Evolutionary conservation across 179 eudicot genomes (phyloP).

Genomic region (Spergularia azorica): DNA sequence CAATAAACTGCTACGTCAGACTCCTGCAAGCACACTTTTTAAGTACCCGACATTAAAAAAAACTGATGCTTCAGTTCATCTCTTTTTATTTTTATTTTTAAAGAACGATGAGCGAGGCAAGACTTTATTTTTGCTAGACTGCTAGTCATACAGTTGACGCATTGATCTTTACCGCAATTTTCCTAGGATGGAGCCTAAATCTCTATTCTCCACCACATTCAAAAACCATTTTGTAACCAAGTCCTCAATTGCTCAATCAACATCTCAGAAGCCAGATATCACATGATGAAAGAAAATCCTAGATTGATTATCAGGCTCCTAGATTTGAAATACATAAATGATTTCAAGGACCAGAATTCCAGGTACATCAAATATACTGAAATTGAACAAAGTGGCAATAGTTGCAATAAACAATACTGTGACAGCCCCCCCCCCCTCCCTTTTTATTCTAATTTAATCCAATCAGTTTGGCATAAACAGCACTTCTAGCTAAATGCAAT

Average conservation of each 20-base stretch:
- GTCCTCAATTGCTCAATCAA: background rate
- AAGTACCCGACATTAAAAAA: no score
- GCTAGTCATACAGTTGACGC: background rate
- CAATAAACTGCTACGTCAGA: background rate
- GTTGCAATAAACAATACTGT: background rate
- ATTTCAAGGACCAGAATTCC: no score
- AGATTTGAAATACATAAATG: no score
- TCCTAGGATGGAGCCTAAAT: background rate
- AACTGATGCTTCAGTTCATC: no score
- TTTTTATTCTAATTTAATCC: background rate
- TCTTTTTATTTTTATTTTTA: no score
- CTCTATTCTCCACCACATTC: background rate
- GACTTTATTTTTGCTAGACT: background rate
- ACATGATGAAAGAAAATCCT: no score
- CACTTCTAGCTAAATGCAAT: background rate
- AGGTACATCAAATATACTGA: no score
- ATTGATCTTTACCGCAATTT: background rate
- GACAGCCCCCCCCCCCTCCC: background rate
- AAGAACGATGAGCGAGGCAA: no score
- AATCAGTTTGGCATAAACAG: constrained; percentile 6
- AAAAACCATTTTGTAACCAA: background rate
- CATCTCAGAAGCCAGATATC: no score
- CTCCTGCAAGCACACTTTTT: background rate
- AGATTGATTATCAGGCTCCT: no score
- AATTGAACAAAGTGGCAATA: background rate